A percentile compares a stretch with the other conserved stretches of the same genome.
These are phyloP conservation scores for Rhynchosporium graminicola DNA, from an alignment of 2,329 filamentous ascomycete species.

Conservation along the genomic window DNA sequence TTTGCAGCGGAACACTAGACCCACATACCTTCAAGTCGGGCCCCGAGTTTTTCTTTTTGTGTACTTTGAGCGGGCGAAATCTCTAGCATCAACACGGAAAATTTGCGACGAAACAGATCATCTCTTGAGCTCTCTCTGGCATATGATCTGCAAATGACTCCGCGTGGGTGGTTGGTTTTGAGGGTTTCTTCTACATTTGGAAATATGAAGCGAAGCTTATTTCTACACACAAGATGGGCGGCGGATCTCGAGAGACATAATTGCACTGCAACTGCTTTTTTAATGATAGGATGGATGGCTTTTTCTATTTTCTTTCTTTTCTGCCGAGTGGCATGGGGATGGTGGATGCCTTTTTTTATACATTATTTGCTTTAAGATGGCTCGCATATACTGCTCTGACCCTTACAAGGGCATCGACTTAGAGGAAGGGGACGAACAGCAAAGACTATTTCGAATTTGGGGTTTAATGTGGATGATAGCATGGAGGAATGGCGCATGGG, in stretches of 20 bases:
- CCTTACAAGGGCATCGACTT: constrained; percentile 1
- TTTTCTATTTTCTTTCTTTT: constrained; percentile 1
- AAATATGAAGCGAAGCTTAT: constrained; percentile 26
- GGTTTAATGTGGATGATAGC: constrained; percentile 20
- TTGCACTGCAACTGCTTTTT: constrained; percentile 18
- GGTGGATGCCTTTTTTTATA: constrained; percentile 12
- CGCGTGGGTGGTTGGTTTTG: constrained; percentile 25
- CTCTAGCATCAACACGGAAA: constrained; percentile 29
- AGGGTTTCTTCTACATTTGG: constrained; percentile 27
- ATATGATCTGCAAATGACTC: constrained; percentile 15
- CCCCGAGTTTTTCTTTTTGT: constrained; percentile 27
- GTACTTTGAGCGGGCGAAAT: constrained; percentile 35
- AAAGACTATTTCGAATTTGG: constrained; percentile 22
- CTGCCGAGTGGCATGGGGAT: constrained; percentile 13
- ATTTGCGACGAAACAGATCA: constrained; percentile 18
- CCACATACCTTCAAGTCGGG: constrained; percentile 4
- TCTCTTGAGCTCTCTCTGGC: constrained; percentile 22
- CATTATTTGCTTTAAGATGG: constrained; percentile 21
- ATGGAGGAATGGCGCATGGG: background rate
- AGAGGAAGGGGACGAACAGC: constrained; percentile 21
- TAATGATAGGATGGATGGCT: constrained; percentile 36
- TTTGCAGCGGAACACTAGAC: constrained; percentile 22
- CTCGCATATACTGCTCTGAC: constrained; percentile 26
- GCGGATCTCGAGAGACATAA: constrained; percentile 24
- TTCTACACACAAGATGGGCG: constrained; percentile 18